These are phyloP conservation scores for Panicum miliaceum DNA, from an alignment of 176 grass and related monocot species.

Conservation along the genomic window DNA sequence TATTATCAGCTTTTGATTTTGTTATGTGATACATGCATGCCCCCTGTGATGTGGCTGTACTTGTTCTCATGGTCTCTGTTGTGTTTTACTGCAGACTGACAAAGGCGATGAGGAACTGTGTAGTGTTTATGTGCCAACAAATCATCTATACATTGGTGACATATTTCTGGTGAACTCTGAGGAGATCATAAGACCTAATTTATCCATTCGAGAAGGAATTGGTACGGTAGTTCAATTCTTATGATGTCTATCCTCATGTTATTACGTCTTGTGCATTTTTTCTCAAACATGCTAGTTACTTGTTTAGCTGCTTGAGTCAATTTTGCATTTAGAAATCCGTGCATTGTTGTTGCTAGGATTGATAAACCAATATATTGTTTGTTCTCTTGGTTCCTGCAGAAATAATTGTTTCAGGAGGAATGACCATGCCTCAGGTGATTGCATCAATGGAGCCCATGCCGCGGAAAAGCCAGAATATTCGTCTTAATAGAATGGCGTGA, in stretches of 20 bases:
- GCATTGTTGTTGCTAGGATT: background rate
- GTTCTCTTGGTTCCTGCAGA: conserved; percentile 55
- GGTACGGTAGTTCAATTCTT: conserved; percentile 41
- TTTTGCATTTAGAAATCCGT: background rate
- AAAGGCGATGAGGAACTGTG: conserved; percentile 97
- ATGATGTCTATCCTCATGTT: background rate
- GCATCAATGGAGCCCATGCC: conserved; percentile 75
- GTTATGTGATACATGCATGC: background rate
- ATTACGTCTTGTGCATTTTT: background rate
- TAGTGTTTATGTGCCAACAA: conserved; percentile 97
- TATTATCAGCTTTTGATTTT: background rate
- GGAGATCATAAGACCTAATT: conserved; percentile 93
- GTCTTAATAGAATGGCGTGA: conserved; percentile 79
- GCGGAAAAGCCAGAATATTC: conserved; percentile 74
- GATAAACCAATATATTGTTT: background rate
- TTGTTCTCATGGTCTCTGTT: conserved; percentile 18
- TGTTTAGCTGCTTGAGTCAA: background rate
- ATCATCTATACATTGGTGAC: conserved; percentile 99
- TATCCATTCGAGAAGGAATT: conserved; percentile 97
- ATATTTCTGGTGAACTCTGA: conserved; percentile 95
- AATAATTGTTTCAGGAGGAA: conserved; percentile 99
- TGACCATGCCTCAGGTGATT: conserved; percentile 98
- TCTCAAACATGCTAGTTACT: background rate
- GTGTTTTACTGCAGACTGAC: conserved; percentile 63
- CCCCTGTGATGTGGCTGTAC: background rate